phyloP scores from a whole-genome alignment of 2,329 filamentous ascomycete genomes.

The Arthrobotrys iridis region DNA sequence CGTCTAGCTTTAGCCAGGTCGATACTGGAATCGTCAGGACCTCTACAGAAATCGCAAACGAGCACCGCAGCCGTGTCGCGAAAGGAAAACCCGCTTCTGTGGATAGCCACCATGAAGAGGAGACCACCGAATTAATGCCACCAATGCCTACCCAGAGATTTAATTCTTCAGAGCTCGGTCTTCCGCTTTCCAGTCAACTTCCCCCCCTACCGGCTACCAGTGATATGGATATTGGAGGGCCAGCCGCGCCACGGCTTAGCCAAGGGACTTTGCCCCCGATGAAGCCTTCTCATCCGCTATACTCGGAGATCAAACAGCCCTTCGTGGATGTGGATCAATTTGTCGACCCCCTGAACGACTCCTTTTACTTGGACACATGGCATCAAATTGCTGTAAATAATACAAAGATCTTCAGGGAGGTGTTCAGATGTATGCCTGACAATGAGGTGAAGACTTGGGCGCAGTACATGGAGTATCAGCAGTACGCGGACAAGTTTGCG shows the following conservation, averaged over 20 bases:
- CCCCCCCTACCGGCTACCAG: constrained; percentile 75
- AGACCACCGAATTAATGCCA: constrained; percentile 65
- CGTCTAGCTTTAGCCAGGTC: constrained; percentile 48
- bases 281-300: constrained; percentile 64
- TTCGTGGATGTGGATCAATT: constrained; percentile 90
- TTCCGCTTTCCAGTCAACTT: constrained; percentile 75
- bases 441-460: constrained; percentile 93
- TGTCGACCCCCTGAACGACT: constrained; percentile 82
- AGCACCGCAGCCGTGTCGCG: background rate
- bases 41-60: background rate
- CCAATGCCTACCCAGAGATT: constrained; percentile 67
- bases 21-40: constrained; percentile 44
- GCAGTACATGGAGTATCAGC: constrained; percentile 84
- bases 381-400: constrained; percentile 88
- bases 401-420: constrained; percentile 89
- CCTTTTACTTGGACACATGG: constrained; percentile 91
- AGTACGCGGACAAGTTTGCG: constrained; percentile 80
- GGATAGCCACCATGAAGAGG: constrained; percentile 57
- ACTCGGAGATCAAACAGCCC: constrained; percentile 76
- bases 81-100: constrained; percentile 5
- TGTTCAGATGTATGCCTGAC: constrained; percentile 97
- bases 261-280: constrained; percentile 60
- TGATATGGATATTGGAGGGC: constrained; percentile 84
- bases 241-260: constrained; percentile 69
- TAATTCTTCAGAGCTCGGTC: constrained; percentile 73